Percentiles rank a stretch among this genome's conserved stretches.
These are phyloP conservation scores for Graphilbum fragrans DNA, from an alignment of 2,329 filamentous ascomycete species.

Conservation along the genomic window DNA sequence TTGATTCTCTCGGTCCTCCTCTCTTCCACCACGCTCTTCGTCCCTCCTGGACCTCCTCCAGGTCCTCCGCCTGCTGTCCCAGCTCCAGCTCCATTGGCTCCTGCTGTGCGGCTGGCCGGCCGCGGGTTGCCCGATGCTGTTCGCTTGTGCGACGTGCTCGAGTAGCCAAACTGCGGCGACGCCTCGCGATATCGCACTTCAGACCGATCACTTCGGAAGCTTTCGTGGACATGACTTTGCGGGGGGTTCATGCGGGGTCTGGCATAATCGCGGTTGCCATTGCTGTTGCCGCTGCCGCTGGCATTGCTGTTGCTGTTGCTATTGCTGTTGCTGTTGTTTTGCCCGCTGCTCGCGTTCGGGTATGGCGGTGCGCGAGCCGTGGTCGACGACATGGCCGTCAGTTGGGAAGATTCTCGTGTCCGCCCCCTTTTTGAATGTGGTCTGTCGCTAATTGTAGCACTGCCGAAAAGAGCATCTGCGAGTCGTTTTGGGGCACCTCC, in stretches of 20 bases:
- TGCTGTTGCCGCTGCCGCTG: conserved; percentile 22
- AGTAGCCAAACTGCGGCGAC: conserved; percentile 21
- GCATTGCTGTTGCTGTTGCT: conserved; percentile 24
- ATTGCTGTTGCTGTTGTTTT: conserved; percentile 2
- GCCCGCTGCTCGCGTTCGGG: conserved; percentile 17
- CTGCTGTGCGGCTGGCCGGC: conserved; percentile 29
- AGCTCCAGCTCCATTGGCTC: neutral
- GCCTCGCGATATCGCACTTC: conserved; percentile 23
- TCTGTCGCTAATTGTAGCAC: too few relatives aligned
- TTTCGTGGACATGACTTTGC: conserved; percentile 9
- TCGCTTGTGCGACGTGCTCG: conserved; percentile 40
- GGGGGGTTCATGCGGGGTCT: conserved; percentile 19
- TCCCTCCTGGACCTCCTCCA: neutral
- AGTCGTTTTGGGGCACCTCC: too few relatives aligned
- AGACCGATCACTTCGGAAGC: conserved; percentile 11
- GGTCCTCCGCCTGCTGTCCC: conserved; percentile 4
- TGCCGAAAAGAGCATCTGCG: too few relatives aligned
- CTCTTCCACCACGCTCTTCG: conserved; percentile 27
- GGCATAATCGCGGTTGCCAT: conserved; percentile 2
- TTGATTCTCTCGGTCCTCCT: conserved; percentile 41
- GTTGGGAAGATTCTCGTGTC: too few relatives aligned
- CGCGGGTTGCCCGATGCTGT: conserved; percentile 45
- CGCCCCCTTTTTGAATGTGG: neutral
- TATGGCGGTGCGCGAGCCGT: neutral
- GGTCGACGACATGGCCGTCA: neutral